These are phyloP conservation scores for Sporothrix humicola DNA, from an alignment of 2,329 filamentous ascomycete genomes.

Conservation along the genomic window DNA sequence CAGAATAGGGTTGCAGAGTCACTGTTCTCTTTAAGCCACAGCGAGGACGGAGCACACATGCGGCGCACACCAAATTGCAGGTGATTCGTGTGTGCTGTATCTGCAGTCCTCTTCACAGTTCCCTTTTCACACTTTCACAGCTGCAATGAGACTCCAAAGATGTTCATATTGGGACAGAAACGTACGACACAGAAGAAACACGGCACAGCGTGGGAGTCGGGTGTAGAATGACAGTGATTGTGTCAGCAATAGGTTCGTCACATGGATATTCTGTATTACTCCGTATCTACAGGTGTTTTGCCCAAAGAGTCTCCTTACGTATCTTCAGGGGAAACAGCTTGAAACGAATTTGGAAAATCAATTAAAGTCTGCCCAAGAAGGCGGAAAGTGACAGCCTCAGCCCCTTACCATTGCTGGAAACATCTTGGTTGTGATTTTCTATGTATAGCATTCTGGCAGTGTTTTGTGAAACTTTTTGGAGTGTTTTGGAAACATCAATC, in stretches of 20 bases:
- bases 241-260: slow-evolving; percentile 6
- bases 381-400: not conserved
- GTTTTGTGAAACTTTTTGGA: slow-evolving; percentile 26
- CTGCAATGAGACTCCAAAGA: slow-evolving; percentile 15
- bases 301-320: too few relatives aligned
- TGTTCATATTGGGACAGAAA: not conserved
- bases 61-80: not conserved
- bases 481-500: slow-evolving; percentile 22
- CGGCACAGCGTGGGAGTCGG: not conserved
- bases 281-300: not conserved
- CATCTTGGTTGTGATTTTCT: not conserved
- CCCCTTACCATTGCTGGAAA: slow-evolving; percentile 15
- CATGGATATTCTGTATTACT: not conserved
- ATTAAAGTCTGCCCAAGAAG: not conserved
- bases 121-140: not conserved
- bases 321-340: not conserved
- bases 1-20: not conserved
- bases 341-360: not conserved
- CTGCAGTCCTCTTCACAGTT: not conserved
- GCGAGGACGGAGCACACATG: not conserved
- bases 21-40: not conserved
- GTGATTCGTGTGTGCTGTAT: not conserved
- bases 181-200: slow-evolving; percentile 8
- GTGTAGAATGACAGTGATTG: not conserved
- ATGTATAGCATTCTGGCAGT: not conserved